These are phyloP conservation scores for Plasmodium vivax DNA, from an alignment of 169 alveolate species.

Conservation along the genomic window DNA sequence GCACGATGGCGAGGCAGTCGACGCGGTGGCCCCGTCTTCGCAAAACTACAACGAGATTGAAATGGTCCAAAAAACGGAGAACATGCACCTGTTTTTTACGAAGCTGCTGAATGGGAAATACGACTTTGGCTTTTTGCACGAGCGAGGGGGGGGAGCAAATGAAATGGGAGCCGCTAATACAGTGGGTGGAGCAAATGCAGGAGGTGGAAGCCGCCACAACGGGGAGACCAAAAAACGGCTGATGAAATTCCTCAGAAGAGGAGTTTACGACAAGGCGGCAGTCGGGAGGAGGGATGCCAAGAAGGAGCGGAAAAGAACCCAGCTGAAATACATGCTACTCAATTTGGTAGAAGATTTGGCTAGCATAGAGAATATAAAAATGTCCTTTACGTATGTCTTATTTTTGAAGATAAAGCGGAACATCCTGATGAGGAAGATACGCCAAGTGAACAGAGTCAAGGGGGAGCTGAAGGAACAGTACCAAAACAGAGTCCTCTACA, in stretches of 20 bases:
- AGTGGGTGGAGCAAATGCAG: not conserved
- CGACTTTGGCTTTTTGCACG: conserved; percentile 39
- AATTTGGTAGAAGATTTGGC: conserved; percentile 15
- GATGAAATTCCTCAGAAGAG: not conserved
- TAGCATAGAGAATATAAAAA: conserved; percentile 33
- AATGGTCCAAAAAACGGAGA: conserved; percentile 8
- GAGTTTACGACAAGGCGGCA: not conserved
- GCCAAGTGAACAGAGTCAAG: not conserved
- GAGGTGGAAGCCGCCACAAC: not conserved
- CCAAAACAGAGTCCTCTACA: conserved; percentile 54
- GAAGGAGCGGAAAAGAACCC: conserved; percentile 10
- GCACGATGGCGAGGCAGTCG: not conserved
- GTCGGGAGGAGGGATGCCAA: not conserved
- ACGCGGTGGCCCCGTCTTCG: not conserved
- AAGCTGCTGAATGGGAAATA: conserved; percentile 21
- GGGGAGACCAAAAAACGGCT: not conserved
- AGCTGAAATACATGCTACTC: conserved; percentile 27
- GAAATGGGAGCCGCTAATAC: not conserved
- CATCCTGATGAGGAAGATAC: conserved; percentile 8
- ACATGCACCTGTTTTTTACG: conserved; percentile 42
- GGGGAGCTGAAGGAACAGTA: conserved; percentile 10
- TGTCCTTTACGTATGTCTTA: conserved; percentile 16
- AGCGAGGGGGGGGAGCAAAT: not conserved
- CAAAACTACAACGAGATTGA: not conserved
- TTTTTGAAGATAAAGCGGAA: conserved; percentile 46